Conservation (phyloP, 768 basidiomycete species). For the Cubamyces lactineus region DNA sequence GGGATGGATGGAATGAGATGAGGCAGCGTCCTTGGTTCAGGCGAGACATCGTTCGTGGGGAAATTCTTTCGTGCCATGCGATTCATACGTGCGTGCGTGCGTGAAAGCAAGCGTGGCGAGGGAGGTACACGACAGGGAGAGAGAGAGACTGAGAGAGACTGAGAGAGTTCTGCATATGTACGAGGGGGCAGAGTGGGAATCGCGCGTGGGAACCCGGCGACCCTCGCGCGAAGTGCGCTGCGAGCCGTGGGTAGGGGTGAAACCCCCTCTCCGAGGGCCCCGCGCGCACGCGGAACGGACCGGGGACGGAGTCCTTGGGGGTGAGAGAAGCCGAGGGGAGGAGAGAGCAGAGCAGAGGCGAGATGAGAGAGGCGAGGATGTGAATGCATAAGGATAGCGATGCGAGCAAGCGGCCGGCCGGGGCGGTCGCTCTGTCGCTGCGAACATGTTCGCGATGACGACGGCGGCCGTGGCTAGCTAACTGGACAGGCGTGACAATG, state of each 20-base stretch:
- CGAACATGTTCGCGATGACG: not conserved
- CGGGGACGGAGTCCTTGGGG: not conserved
- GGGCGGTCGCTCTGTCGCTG: not conserved
- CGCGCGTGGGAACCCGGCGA: constrained; percentile 18
- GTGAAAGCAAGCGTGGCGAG: constrained; percentile 4
- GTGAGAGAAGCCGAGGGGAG: constrained; percentile 1
- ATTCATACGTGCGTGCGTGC: not conserved
- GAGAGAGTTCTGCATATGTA: too few relatives aligned
- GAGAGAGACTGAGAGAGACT: not conserved
- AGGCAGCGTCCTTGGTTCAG: constrained; percentile 2
- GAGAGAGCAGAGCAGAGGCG: not conserved
- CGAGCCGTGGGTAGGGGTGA: not conserved
- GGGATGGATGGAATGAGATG: not conserved
- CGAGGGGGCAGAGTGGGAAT: not conserved
- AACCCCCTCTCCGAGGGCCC: too few relatives aligned
- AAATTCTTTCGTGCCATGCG: not conserved
- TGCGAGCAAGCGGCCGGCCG: constrained; percentile 8
- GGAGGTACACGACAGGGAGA: not conserved
- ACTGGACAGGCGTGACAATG: constrained; percentile 16
- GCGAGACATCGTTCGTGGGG: constrained; percentile 14
- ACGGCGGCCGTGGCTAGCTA: constrained; percentile 2
- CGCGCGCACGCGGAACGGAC: not conserved
- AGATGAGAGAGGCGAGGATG: constrained; percentile 10
- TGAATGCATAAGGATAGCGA: constrained; percentile 27
- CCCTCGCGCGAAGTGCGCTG: constrained; percentile 13